Percentiles rank a stretch among this genome's conserved stretches.
Evolutionary conservation across 768 basidiomycete species (phyloP).

Genomic region (Lactifluus rugatus): DNA sequence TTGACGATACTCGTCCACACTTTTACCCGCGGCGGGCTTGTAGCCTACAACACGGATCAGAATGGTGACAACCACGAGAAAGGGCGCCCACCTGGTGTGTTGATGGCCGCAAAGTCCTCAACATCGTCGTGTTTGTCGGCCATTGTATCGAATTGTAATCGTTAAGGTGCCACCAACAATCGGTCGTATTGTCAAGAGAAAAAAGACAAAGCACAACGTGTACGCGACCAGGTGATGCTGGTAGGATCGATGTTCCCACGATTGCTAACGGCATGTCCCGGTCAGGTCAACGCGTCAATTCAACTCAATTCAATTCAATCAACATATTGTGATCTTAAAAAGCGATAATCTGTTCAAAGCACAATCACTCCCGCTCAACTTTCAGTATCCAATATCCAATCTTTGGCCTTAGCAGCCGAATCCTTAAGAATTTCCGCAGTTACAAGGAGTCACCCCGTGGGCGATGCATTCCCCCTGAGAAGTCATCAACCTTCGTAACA

Average conservation of each 20-base stretch:
- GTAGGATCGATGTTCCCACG: slow-evolving; percentile 68
- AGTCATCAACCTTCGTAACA: background rate
- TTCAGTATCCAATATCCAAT: background rate
- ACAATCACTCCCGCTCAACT: background rate
- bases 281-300: background rate
- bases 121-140: slow-evolving; percentile 46
- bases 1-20: slow-evolving; percentile 71
- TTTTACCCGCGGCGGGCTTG: slow-evolving; percentile 59
- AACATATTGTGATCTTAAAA: background rate
- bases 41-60: slow-evolving; percentile 44
- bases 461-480: slow-evolving; percentile 32
- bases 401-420: background rate
- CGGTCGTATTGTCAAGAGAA: background rate
- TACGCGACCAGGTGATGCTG: background rate
- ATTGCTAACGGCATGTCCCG: background rate
- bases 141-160: background rate
- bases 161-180: background rate
- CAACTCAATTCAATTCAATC: slow-evolving; percentile 7
- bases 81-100: slow-evolving; percentile 51
- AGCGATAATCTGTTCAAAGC: background rate
- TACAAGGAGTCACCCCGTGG: slow-evolving; percentile 8
- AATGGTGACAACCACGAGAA: background rate
- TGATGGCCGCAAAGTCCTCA: slow-evolving; percentile 57
- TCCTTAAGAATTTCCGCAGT: background rate
- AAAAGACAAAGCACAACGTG: background rate